These are phyloP conservation scores for Salinomyces thailandicus DNA, from an alignment of 2,329 filamentous ascomycete genomes.

Conservation along the genomic window DNA sequence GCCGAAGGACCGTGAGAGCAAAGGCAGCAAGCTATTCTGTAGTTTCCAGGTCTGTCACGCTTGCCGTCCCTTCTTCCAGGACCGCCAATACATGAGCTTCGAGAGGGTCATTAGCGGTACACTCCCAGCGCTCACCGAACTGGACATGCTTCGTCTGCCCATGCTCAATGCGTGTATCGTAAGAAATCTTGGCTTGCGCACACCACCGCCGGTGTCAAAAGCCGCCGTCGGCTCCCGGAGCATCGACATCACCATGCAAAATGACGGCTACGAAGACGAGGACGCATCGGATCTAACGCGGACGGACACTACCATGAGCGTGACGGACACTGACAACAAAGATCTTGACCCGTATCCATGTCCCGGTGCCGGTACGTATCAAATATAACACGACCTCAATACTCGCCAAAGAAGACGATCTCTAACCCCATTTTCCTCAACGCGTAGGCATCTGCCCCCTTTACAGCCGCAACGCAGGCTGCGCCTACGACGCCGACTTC, in stretches of 20 bases:
- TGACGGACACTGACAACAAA: conserved; percentile 9
- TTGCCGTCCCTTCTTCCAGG: conserved; percentile 42
- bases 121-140: conserved; percentile 23
- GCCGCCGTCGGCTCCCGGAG: conserved; percentile 5
- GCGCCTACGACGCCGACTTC: conserved; percentile 22
- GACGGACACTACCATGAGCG: conserved; percentile 12
- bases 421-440: too few relatives aligned
- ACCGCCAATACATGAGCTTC: conserved; percentile 37
- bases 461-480: conserved; percentile 17
- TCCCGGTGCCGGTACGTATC: conserved; percentile 2
- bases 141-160: conserved; percentile 26
- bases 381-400: too few relatives aligned
- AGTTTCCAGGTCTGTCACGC: conserved; percentile 37
- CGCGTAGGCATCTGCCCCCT: conserved; percentile 17
- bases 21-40: conserved; percentile 22
- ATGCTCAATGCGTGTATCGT: conserved; percentile 27
- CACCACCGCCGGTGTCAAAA: neutral
- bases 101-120: conserved; percentile 32
- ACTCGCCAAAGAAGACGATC: conserved; percentile 9
- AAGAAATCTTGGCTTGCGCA: conserved; percentile 25
- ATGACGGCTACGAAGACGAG: conserved; percentile 14
- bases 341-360: conserved; percentile 5
- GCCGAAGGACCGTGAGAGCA: conserved; percentile 2
- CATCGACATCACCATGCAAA: conserved; percentile 20
- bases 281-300: conserved; percentile 19